A percentile compares a stretch with the other conserved stretches of the same genome.
phyloP scores from a whole-genome alignment of 306 rosid species.

The Alnus rubra region DNA sequence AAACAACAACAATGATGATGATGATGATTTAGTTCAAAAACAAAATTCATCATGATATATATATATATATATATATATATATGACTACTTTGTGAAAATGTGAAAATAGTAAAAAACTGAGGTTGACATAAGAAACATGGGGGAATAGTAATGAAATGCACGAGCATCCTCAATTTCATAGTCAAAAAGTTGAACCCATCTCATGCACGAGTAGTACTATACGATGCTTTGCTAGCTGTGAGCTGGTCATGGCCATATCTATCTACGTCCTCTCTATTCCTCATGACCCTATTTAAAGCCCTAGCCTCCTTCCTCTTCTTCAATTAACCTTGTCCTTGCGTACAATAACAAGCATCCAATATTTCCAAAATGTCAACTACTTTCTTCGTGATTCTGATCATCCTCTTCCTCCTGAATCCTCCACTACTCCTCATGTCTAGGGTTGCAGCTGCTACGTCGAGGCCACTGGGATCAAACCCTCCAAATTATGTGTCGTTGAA shows the following conservation, averaged over 20 bases:
- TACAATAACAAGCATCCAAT: neutral
- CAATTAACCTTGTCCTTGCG: neutral
- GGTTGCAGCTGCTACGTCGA: conserved; percentile 24
- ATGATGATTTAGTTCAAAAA: neutral
- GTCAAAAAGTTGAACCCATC: conserved; percentile 41
- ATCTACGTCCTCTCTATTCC: conserved; percentile 27
- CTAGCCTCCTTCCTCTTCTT: conserved; percentile 2
- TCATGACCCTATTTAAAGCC: conserved; percentile 66
- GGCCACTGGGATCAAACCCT: conserved; percentile 36
- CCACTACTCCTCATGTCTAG: conserved; percentile 16
- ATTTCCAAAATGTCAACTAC: conserved; percentile 26
- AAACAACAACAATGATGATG: neutral
- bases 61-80: too few relatives aligned
- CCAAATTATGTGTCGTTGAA: conserved; percentile 35
- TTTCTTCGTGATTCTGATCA: conserved; percentile 23
- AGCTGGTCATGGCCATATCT: conserved; percentile 33
- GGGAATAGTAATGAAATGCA: conserved; percentile 41
- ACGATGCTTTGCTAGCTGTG: conserved; percentile 45
- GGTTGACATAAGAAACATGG: conserved; percentile 1
- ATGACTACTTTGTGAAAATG: neutral
- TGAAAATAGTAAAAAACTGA: too few relatives aligned
- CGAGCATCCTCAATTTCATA: conserved; percentile 37
- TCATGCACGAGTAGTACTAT: conserved; percentile 15
- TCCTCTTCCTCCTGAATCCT: conserved; percentile 34
- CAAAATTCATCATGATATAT: too few relatives aligned